These are phyloP conservation scores for Hyaloscypha variabilis DNA, from an alignment of 495 filamentous ascomycete species.

Conservation along the genomic window DNA sequence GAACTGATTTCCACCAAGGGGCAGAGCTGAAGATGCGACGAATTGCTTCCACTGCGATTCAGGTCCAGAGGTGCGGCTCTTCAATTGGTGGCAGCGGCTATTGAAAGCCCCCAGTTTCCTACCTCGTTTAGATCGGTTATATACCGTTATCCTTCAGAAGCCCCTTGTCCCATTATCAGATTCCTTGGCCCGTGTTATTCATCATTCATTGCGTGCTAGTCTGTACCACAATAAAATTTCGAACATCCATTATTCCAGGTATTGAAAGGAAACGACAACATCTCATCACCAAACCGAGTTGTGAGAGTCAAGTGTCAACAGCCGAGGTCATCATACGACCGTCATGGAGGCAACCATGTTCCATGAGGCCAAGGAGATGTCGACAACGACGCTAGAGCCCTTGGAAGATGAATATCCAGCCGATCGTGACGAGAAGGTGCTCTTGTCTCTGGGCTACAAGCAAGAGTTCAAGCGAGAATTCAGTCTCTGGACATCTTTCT, in stretches of 20 bases:
- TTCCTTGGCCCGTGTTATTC: not conserved
- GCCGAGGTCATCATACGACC: conserved; percentile 7
- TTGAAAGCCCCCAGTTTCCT: not conserved
- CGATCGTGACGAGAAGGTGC: conserved; percentile 17
- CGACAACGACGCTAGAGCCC: conserved; percentile 10
- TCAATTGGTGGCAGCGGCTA: not conserved
- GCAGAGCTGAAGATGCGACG: not conserved
- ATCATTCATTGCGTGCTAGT: not conserved
- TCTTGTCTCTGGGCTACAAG: conserved; percentile 58
- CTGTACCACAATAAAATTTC: not conserved
- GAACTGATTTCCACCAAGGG: not conserved
- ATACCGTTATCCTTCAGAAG: not conserved
- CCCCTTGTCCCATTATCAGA: not conserved
- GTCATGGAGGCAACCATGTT: conserved; percentile 1
- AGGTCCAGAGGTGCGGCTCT: not conserved
- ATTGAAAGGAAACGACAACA: not conserved
- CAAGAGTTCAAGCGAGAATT: conserved; percentile 81
- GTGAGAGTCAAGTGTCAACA: not conserved
- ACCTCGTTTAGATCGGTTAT: not conserved
- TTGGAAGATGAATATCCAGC: conserved; percentile 9
- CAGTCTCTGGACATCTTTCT: conserved; percentile 78
- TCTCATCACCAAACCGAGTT: conserved; percentile 2
- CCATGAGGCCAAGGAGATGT: not conserved
- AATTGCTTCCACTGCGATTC: not conserved
- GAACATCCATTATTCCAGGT: not conserved